phyloP scores from a whole-genome alignment of 2,329 filamentous ascomycete species.

The Lithohypha guttulata region DNA sequence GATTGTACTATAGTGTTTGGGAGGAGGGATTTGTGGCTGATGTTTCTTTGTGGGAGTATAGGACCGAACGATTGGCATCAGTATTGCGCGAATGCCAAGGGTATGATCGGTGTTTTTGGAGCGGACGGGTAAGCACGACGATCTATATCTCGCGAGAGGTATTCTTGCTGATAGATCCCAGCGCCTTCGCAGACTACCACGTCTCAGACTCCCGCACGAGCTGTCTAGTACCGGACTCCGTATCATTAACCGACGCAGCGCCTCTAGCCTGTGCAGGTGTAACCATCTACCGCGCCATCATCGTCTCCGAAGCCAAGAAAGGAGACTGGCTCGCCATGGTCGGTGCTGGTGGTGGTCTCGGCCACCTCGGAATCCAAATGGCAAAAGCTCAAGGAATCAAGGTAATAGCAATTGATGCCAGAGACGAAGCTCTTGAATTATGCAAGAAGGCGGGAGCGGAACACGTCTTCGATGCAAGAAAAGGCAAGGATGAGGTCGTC shows the following conservation, averaged over 20 bases:
- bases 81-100: constrained; percentile 40
- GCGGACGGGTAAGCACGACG: no score
- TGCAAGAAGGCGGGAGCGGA: constrained; percentile 40
- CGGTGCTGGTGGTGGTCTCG: constrained; percentile 42
- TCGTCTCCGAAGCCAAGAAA: constrained; percentile 30
- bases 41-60: no score
- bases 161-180: no score
- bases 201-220: constrained; percentile 39
- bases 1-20: no score
- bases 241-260: constrained; percentile 43
- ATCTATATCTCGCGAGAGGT: no score
- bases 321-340: constrained; percentile 36
- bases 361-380: constrained; percentile 44
- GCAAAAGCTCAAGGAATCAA: constrained; percentile 41
- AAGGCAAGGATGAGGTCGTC: constrained; percentile 39
- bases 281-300: constrained; percentile 41
- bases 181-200: constrained; percentile 49
- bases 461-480: constrained; percentile 42
- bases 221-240: constrained; percentile 37
- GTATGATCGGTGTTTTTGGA: constrained; percentile 39
- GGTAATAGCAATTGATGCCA: constrained; percentile 45
- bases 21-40: no score
- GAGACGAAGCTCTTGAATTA: constrained; percentile 43
- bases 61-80: constrained; percentile 41
- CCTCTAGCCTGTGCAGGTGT: constrained; percentile 48